Evolutionary conservation across 2,329 filamentous ascomycete species (phyloP).

Genomic region (Talaromyces sp.): DNA sequence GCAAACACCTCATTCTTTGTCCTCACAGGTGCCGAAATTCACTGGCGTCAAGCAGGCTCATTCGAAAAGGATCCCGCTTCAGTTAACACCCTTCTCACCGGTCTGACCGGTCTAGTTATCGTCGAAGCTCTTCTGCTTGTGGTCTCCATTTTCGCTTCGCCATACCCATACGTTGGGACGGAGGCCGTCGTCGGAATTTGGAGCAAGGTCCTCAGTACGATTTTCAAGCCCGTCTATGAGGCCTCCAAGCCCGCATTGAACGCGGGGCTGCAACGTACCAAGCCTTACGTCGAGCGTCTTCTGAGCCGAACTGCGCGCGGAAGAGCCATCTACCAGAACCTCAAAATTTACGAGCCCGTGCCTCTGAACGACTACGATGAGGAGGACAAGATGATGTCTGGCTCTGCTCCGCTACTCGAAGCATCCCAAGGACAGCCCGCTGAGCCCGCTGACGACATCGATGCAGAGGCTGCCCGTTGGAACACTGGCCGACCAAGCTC

Average conservation of each 20-base stretch:
- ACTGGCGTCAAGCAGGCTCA: constrained; percentile 38
- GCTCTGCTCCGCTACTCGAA: constrained; percentile 14
- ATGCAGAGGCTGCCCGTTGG: constrained; percentile 6
- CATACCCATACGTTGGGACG: constrained; percentile 25
- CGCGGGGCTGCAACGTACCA: background rate
- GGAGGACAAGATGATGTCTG: constrained; percentile 12
- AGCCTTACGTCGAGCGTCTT: background rate
- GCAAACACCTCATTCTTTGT: constrained; percentile 39
- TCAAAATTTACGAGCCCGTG: constrained; percentile 18
- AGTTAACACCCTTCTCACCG: constrained; percentile 36
- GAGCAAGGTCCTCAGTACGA: constrained; percentile 1
- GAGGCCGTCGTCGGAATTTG: constrained; percentile 27
- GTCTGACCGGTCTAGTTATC: constrained; percentile 36
- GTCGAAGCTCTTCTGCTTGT: constrained; percentile 31
- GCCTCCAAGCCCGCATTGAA: constrained; percentile 2
- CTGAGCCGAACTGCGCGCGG: constrained; percentile 1
- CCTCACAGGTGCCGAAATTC: constrained; percentile 39
- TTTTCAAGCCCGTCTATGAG: constrained; percentile 8
- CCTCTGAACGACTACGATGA: constrained; percentile 21
- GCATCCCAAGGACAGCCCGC: background rate
- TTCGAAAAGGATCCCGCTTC: constrained; percentile 38
- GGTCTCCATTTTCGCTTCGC: constrained; percentile 27
- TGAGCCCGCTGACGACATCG: background rate
- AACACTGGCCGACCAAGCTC: no score
- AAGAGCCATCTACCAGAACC: constrained; percentile 6